Evolutionary conservation across 1,139 yeast genomes (phyloP).

Genomic region (Taiozyma onychis): DNA sequence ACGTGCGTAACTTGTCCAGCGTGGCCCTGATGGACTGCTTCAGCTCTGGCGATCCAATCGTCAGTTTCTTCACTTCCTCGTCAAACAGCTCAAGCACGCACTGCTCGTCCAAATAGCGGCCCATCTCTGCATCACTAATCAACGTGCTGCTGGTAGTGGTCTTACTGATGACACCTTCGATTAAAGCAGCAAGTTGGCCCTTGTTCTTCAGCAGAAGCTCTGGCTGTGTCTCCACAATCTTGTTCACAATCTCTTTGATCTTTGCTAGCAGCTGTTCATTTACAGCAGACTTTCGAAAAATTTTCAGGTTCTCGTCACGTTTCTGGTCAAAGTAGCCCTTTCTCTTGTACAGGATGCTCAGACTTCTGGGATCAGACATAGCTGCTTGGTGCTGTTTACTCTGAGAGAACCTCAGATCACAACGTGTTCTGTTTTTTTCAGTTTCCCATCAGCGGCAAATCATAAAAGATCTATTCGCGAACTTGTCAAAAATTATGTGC

Average conservation of each 20-base stretch:
- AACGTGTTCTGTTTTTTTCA: background rate
- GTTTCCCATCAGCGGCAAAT: background rate
- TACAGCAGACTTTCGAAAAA: slow-evolving; percentile 14
- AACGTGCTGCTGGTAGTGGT: background rate
- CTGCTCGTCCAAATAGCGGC: slow-evolving; percentile 1
- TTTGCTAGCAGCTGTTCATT: slow-evolving; percentile 11
- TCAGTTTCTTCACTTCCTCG: slow-evolving; percentile 14
- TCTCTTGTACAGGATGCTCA: slow-evolving; percentile 15
- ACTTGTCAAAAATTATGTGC: background rate
- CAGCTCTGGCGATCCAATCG: slow-evolving; percentile 14
- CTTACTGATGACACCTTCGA: slow-evolving; percentile 17
- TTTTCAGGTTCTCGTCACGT: slow-evolving; percentile 10
- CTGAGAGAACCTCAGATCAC: background rate
- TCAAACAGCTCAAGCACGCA: slow-evolving; percentile 16
- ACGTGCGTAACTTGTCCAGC: slow-evolving; percentile 4
- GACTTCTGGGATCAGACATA: background rate
- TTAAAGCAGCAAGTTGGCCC: slow-evolving; percentile 19
- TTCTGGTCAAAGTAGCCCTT: slow-evolving; percentile 19
- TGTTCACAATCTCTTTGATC: slow-evolving; percentile 11
- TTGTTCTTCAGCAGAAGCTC: slow-evolving; percentile 14
- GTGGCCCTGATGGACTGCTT: slow-evolving; percentile 9
- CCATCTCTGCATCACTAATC: background rate
- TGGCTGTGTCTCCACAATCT: too few relatives aligned
- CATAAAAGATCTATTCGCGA: background rate
- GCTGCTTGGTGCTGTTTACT: background rate